Evolutionary conservation across 2,329 filamentous ascomycete species (phyloP).

Genomic region (Zymoseptoria ardabiliae): DNA sequence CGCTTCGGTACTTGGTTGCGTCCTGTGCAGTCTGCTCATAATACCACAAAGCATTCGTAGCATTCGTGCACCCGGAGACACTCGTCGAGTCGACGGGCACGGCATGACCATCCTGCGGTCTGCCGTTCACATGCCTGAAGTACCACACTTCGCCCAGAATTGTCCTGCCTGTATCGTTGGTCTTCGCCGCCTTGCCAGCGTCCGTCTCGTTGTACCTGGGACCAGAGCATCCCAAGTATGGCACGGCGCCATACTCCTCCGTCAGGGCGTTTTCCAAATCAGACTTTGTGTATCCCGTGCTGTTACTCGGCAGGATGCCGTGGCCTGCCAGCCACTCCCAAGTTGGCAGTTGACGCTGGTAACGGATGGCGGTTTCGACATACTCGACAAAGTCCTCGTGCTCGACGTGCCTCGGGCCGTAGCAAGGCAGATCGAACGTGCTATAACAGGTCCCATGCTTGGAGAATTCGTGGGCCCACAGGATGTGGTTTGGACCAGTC

Average conservation of each 20-base stretch:
- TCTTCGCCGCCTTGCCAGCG: constrained; percentile 43
- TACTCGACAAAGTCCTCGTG: constrained; percentile 57
- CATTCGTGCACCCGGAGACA: constrained; percentile 49
- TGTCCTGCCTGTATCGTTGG: constrained; percentile 50
- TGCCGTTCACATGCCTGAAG: constrained; percentile 54
- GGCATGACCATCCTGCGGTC: constrained; percentile 47
- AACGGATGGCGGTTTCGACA: constrained; percentile 53
- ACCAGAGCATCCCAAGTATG: constrained; percentile 56
- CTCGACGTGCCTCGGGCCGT: constrained; percentile 49
- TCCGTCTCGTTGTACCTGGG: constrained; percentile 54
- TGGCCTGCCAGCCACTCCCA: constrained; percentile 51
- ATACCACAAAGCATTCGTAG: constrained; percentile 48
- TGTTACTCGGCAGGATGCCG: constrained; percentile 52
- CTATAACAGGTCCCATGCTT: constrained; percentile 51
- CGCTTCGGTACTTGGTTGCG: not conserved
- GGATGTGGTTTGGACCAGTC: constrained; percentile 47
- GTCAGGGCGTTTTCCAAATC: constrained; percentile 47
- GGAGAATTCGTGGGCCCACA: constrained; percentile 47
- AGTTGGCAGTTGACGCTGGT: constrained; percentile 53
- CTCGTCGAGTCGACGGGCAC: constrained; percentile 44
- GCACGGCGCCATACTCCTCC: constrained; percentile 46
- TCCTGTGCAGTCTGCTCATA: constrained; percentile 38
- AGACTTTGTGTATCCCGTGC: constrained; percentile 48
- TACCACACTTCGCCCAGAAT: constrained; percentile 59
- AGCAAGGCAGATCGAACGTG: constrained; percentile 59